Evolutionary conservation across 129 eudicot species (phyloP).

Genomic region (Helianthus tuberosus): DNA sequence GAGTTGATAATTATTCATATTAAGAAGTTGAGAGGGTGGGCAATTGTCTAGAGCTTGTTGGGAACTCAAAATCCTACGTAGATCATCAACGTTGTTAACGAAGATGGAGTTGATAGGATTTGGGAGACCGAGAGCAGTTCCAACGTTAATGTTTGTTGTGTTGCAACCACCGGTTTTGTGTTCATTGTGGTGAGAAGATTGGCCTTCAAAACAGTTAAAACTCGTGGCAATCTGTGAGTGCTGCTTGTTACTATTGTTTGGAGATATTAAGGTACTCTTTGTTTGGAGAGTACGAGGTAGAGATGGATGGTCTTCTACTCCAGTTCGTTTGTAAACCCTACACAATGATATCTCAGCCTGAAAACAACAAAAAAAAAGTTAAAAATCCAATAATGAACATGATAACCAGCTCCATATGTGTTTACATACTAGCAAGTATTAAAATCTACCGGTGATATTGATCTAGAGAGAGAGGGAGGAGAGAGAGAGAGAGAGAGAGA

Average conservation of each 20-base stretch:
- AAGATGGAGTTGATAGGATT: slow-evolving; percentile 29
- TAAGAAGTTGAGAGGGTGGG: slow-evolving; percentile 28
- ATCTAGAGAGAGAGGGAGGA: slow-evolving; percentile 10
- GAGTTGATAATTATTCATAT: slow-evolving; percentile 34
- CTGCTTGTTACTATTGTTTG: slow-evolving; percentile 13
- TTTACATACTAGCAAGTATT: slow-evolving; percentile 18
- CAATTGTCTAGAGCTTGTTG: slow-evolving; percentile 53
- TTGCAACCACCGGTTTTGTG: slow-evolving; percentile 43
- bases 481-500: not conserved
- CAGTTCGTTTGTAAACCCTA: slow-evolving; percentile 77
- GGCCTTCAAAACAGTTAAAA: slow-evolving; percentile 33
- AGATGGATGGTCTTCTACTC: slow-evolving; percentile 83
- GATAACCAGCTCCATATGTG: not conserved
- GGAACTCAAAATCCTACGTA: slow-evolving; percentile 56
- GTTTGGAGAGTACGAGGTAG: slow-evolving; percentile 65
- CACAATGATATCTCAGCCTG: slow-evolving; percentile 93
- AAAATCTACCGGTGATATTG: slow-evolving; percentile 28
- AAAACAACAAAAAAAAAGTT: not conserved
- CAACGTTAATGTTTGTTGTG: slow-evolving; percentile 39
- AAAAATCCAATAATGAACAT: not conserved
- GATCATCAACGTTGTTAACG: slow-evolving; percentile 38
- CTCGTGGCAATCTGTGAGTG: not conserved
- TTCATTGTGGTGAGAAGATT: slow-evolving; percentile 28
- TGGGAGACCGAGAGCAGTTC: slow-evolving; percentile 49
- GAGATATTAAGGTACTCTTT: slow-evolving; percentile 48